Conservation (phyloP, 2,329 filamentous ascomycete genomes). For the Elsinoe ampelina region DNA sequence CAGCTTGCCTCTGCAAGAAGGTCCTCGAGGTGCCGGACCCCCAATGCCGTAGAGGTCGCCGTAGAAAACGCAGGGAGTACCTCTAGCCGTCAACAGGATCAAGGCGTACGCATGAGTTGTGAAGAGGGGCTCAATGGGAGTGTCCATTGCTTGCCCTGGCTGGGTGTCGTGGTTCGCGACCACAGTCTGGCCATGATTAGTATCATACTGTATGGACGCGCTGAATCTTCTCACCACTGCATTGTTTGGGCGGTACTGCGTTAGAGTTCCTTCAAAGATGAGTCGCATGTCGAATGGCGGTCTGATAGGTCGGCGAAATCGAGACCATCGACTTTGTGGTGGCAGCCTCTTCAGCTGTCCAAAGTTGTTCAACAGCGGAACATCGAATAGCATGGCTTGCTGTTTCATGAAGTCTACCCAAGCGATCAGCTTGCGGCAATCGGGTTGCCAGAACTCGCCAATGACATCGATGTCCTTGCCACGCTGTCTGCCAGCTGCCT, state of each 20-base stretch:
- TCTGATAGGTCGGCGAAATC: not conserved
- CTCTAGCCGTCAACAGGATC: conserved; percentile 55
- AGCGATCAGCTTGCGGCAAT: conserved; percentile 44
- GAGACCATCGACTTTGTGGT: not conserved
- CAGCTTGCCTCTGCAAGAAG: conserved; percentile 36
- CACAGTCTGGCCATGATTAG: conserved; percentile 36
- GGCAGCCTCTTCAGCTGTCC: not conserved
- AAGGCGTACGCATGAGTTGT: conserved; percentile 63
- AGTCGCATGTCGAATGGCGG: conserved; percentile 34
- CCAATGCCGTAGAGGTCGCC: conserved; percentile 59
- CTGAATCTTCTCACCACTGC: conserved; percentile 35
- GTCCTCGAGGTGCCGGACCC: conserved; percentile 42
- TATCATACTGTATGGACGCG: not conserved
- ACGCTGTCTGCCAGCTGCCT: conserved; percentile 31
- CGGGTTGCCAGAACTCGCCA: conserved; percentile 60
- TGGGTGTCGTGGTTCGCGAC: conserved; percentile 66
- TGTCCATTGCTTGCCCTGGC: conserved; percentile 53
- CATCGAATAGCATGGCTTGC: conserved; percentile 13
- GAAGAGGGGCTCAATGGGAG: conserved; percentile 56
- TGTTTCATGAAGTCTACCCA: conserved; percentile 35
- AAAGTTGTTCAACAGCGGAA: conserved; percentile 11
- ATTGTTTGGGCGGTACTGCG: conserved; percentile 44
- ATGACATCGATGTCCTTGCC: conserved; percentile 53
- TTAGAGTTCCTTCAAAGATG: conserved; percentile 54
- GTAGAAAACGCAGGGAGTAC: conserved; percentile 61